Evolutionary conservation across 257 asterid genomes (phyloP), one percentile per base, ranked within the genome.

Genomic region (Gardenia jasminoides): DNA sequence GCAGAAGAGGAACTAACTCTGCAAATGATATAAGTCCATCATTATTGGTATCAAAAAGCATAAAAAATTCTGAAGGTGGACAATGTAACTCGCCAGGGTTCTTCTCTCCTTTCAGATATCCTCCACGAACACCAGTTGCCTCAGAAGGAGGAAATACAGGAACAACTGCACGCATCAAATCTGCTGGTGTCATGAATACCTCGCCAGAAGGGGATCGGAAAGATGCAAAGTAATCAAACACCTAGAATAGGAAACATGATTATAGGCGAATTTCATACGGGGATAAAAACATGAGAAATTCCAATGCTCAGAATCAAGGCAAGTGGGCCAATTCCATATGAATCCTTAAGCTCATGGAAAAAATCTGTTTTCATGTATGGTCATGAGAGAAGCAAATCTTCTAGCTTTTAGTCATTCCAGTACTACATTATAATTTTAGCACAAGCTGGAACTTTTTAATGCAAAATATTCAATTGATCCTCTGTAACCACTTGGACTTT

Each of bases 111-210:
- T 88, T 84, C 26, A 95, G 88, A 86, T 64, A 71, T 74, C 98
- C 99, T 33, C 88, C 96, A 82, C 99, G 82, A 36, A 95, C 89
- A 52, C 65, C 80, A 62, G 78, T 83, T 67, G 99, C 88, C 65
- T 93, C 97, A 1, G 97, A 86, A 52, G 99, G 92, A 74, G 98
- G 98, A 85, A 95, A 91, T 19, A 95, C 98, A 0, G 97, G 97
- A 78, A 95, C 96, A 15, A 90, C 89, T 48, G 99, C 98, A 75
- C 98, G 86, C 98, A 93, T 92, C 78, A 95, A 82, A 78, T 95
- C 99, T 44, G 92, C 83, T 62, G 96, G 88, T 47, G 97, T 95
- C 99, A 95, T 93, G 65, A 80, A 88, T 39, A 80, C 81, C 87
- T 95, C 98, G 20, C 99, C 98, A 2, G 84, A 75, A 26, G 90